Base-by-base conservation (phyloP, 805 yeast species). In the Ogataea ramenticola region DNA sequence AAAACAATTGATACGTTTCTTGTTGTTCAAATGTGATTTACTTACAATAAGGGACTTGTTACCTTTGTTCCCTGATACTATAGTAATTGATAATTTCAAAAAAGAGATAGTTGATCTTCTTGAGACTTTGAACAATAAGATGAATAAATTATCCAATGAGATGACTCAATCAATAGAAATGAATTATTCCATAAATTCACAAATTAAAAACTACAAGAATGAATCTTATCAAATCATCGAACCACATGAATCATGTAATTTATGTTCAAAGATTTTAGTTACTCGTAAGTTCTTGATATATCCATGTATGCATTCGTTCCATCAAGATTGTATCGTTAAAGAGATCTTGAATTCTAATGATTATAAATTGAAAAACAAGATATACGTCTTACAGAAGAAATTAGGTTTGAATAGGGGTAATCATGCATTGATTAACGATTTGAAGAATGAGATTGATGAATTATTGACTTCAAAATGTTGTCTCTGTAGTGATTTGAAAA, bases 251-350 rank as follows among this genome's bases (percentile, higher is more conserved):
- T 75, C 91, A 0, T 93, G 99, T 65, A 66, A 74, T 36, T 51
- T 79, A 3, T 91, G 98, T 61, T 65, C 69, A n/a, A 74, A 74
- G 51, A 73, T 93, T 9, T 66, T 91, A 38, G 73, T 87, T 3
- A 75, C 81, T 4, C 75, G 88, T 45, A 84, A 79, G 56, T 89
- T 89, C 52, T 73, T 82, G 43, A 78, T 81, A 5, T 93, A 87
- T 57, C 96, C 96, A 0, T 93, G 99, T 58, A 83, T 77, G 45
- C 99, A 93, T 60, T 78, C 86, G 5, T 85, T 86, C 64, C 98
- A 93, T 58, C 81, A 80, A 42, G 96, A 89, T 58, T 93, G 99
- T 65, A 61, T 88, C n/a, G 75, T 84, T 7, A 74, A 76, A 45
- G 67, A 67, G 33, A 76, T 84, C 30, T 57, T 82, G 42, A 68